Percentiles rank a stretch among this genome's conserved stretches.
These are phyloP conservation scores for Thielaviopsis euricoi DNA, from an alignment of 2,329 filamentous ascomycete genomes.

Conservation along the genomic window DNA sequence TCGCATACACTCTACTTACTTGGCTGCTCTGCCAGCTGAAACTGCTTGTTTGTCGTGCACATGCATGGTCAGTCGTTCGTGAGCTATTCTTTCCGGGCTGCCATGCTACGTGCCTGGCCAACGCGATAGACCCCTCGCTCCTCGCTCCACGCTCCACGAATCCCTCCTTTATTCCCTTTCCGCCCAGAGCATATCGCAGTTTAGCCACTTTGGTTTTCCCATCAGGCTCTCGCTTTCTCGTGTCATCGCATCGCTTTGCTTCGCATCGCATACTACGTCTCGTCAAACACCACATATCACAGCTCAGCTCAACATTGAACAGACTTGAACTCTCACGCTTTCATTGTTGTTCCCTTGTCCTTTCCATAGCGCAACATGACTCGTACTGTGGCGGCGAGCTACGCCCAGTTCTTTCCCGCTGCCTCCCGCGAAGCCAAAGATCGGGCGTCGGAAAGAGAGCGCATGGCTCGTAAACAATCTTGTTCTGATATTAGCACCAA, in stretches of 20 bases:
- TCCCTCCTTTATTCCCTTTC: not conserved
- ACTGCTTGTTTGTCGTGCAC: not conserved
- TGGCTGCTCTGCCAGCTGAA: not conserved
- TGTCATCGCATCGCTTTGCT: not conserved
- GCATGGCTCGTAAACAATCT: constrained; percentile 17
- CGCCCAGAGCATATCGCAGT: not conserved
- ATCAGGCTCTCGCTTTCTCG: not conserved
- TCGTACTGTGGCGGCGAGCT: constrained; percentile 59
- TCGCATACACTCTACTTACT: not conserved
- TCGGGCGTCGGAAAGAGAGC: constrained; percentile 44
- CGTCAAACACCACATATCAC: not conserved
- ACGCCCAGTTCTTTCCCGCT: constrained; percentile 74
- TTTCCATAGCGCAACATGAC: constrained; percentile 45
- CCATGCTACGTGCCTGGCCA: constrained; percentile 4
- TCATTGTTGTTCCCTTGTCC: not conserved
- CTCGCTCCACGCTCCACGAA: not conserved
- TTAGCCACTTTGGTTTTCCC: too few species aligned
- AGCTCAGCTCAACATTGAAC: not conserved
- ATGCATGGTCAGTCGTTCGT: constrained; percentile 4
- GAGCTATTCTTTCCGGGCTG: constrained; percentile 3
- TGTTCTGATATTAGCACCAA: not conserved
- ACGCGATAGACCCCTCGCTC: constrained; percentile 1
- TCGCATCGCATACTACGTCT: not conserved
- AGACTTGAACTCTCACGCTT: too few species aligned
- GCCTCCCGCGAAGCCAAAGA: constrained; percentile 50